Evolutionary conservation across 2,329 filamentous ascomycete genomes (phyloP).

Genomic region (Ophiosphaerella herpotricha): DNA sequence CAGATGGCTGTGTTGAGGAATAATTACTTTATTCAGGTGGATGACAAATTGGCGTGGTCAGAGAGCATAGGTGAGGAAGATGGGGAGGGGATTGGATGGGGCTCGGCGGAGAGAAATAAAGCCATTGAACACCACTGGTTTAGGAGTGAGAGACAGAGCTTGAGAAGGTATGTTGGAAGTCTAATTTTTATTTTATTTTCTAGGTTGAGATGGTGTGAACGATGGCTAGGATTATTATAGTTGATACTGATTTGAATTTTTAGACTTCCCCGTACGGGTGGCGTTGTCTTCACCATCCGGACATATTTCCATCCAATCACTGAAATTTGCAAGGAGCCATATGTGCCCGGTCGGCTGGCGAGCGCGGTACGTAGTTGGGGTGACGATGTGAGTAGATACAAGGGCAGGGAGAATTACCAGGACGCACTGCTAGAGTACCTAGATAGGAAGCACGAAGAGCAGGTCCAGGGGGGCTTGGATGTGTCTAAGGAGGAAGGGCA

Average conservation of each 20-base stretch:
- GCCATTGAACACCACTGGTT: conserved; percentile 77
- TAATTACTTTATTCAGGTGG: conserved; percentile 89
- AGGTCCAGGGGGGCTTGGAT: conserved; percentile 69
- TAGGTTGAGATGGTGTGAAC: too few relatives aligned
- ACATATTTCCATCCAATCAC: conserved; percentile 78
- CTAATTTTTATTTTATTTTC: too few relatives aligned
- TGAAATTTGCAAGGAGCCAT: conserved; percentile 70
- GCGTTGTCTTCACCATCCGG: conserved; percentile 72
- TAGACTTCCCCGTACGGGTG: conserved; percentile 52
- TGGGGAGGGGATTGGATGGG: conserved; percentile 67
- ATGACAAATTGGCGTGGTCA: conserved; percentile 77
- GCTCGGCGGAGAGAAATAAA: conserved; percentile 69
- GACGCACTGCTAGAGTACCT: conserved; percentile 76
- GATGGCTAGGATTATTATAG: too few relatives aligned
- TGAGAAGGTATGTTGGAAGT: conserved; percentile 56
- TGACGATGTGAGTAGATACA: conserved; percentile 75
- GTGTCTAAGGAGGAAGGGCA: conserved; percentile 61
- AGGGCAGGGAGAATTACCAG: conserved; percentile 75
- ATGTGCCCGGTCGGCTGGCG: conserved; percentile 77
- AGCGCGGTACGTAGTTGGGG: conserved; percentile 82
- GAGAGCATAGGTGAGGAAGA: conserved; percentile 77
- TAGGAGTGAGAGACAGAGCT: conserved; percentile 73
- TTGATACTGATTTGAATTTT: too few relatives aligned
- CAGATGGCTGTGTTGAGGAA: conserved; percentile 71
- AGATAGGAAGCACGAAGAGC: conserved; percentile 73